phyloP scores from a whole-genome alignment of 495 filamentous ascomycete genomes.

The Delitschia confertaspora region DNA sequence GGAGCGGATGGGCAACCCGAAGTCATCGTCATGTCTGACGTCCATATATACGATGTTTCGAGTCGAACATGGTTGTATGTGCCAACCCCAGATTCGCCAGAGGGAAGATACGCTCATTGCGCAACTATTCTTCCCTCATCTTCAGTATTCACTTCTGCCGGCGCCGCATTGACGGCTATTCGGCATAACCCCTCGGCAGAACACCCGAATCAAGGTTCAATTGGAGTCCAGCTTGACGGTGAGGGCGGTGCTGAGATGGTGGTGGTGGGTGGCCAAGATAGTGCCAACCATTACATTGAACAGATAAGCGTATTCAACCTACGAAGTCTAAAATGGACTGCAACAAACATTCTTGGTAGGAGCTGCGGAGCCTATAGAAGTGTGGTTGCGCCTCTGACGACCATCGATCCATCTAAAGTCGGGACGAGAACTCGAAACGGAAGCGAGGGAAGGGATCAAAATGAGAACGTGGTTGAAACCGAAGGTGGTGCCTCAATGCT shows the following conservation, averaged over 20 bases:
- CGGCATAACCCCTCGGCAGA: slow-evolving; percentile 75
- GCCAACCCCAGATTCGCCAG: slow-evolving; percentile 68
- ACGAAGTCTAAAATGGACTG: slow-evolving; percentile 91
- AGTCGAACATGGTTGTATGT: slow-evolving; percentile 80
- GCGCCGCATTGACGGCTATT: slow-evolving; percentile 73
- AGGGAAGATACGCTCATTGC: slow-evolving; percentile 94
- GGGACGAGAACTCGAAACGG: slow-evolving; percentile 44
- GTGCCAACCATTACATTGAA: slow-evolving; percentile 96
- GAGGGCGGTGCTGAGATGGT: slow-evolving; percentile 94
- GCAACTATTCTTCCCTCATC: slow-evolving; percentile 86
- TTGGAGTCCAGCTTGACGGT: slow-evolving; percentile 82
- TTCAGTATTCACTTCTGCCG: slow-evolving; percentile 72
- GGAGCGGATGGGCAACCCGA: slow-evolving; percentile 67
- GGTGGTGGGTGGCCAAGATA: slow-evolving; percentile 91
- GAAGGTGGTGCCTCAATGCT: slow-evolving; percentile 76
- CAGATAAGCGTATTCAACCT: slow-evolving; percentile 97
- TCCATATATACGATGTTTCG: slow-evolving; percentile 89
- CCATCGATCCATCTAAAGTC: slow-evolving; percentile 60
- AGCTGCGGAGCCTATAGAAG: slow-evolving; percentile 94
- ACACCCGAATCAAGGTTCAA: slow-evolving; percentile 71
- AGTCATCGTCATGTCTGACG: slow-evolving; percentile 94
- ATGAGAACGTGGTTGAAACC: slow-evolving; percentile 20
- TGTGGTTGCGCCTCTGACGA: slow-evolving; percentile 77
- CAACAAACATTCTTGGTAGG: slow-evolving; percentile 70
- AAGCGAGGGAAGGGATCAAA: slow-evolving; percentile 28